Evolutionary conservation across 768 basidiomycete species (phyloP).

Genomic region (Rhodotorula diobovata): DNA sequence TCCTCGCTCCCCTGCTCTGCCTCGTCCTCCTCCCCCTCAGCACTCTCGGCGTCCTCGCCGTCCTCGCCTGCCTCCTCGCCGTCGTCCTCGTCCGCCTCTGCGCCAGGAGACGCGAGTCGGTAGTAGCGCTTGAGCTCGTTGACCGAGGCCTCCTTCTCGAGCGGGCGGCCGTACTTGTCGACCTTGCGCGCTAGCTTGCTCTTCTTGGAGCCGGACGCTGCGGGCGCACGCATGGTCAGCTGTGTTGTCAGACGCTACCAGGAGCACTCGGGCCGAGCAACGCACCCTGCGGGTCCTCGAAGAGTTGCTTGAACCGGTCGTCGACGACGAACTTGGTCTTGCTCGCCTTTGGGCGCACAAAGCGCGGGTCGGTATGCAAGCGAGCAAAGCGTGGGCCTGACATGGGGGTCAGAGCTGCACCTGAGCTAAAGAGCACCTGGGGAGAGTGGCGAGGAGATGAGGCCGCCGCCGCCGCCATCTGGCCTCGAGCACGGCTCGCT

Average conservation of each 20-base stretch:
- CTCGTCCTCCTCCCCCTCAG: conserved; percentile 11
- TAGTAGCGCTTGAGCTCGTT: conserved; percentile 52
- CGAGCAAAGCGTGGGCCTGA: conserved; percentile 77
- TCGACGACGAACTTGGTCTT: conserved; percentile 80
- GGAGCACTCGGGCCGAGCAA: too few species aligned
- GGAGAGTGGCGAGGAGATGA: neutral
- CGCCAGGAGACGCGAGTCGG: conserved; percentile 43
- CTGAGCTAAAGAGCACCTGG: neutral
- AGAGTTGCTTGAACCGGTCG: conserved; percentile 79
- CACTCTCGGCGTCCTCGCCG: neutral
- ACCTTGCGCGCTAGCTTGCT: conserved; percentile 42
- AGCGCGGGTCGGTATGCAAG: conserved; percentile 85
- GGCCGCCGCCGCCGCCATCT: too few species aligned
- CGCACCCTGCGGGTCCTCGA: conserved; percentile 49
- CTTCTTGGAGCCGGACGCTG: conserved; percentile 1
- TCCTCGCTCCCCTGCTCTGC: conserved; percentile 17
- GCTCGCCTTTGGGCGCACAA: conserved; percentile 75
- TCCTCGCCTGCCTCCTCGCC: neutral
- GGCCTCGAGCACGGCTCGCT: too few species aligned
- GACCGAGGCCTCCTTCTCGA: conserved; percentile 46
- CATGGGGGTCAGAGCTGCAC: neutral
- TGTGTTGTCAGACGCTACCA: too few species aligned
- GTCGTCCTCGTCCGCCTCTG: neutral
- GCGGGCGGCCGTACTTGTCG: conserved; percentile 51
- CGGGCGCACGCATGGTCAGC: neutral